Conservation (phyloP, 352 stramenopile species). For the Phytophthora foliorum region DNA sequence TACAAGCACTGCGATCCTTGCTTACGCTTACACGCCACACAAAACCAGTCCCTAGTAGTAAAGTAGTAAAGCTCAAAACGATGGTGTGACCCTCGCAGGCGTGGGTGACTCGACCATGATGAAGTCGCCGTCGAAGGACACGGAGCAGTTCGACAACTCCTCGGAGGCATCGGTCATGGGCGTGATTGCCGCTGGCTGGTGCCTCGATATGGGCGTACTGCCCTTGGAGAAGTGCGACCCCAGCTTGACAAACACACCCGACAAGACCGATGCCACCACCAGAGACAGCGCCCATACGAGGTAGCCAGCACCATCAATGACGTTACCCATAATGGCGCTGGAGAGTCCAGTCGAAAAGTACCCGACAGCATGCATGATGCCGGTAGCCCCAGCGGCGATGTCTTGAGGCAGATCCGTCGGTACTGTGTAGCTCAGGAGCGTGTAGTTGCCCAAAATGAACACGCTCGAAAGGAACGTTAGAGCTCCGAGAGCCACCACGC, state of each 20-base stretch:
- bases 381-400: constrained; percentile 68
- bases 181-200: constrained; percentile 21
- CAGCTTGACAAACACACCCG: constrained; percentile 67
- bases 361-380: constrained; percentile 71
- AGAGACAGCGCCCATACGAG: constrained; percentile 67
- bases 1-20: constrained; percentile 6
- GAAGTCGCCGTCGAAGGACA: constrained; percentile 34
- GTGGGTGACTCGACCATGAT: constrained; percentile 27
- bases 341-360: constrained; percentile 80
- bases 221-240: constrained; percentile 63
- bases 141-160: constrained; percentile 22
- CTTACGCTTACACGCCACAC: constrained; percentile 7
- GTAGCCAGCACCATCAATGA: constrained; percentile 67
- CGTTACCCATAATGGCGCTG: constrained; percentile 68
- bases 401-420: constrained; percentile 78
- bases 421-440: constrained; percentile 78
- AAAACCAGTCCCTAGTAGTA: constrained; percentile 3
- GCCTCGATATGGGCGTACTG: constrained; percentile 37
- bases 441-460: constrained; percentile 82
- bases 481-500: constrained; percentile 52
- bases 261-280: constrained; percentile 62
- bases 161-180: constrained; percentile 21
- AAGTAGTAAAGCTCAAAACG: constrained; percentile 12
- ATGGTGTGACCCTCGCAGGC: not conserved
- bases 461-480: constrained; percentile 77